phyloP scores from a whole-genome alignment of 2,329 filamentous ascomycete genomes.

The Cordyceps cicadae region DNA sequence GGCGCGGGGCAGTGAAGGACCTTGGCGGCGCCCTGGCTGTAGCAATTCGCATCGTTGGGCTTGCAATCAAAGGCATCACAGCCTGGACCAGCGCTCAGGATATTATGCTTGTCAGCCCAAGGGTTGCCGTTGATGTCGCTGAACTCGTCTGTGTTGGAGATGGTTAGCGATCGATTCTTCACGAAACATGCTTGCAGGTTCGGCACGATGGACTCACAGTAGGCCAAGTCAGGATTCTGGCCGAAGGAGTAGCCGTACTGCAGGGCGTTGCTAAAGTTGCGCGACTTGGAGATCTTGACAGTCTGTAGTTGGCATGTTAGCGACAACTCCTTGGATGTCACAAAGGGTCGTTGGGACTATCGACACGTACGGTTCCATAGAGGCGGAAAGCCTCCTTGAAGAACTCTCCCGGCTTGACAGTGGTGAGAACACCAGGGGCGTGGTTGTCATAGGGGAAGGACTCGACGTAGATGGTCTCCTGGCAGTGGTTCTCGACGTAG shows the following conservation, averaged over 20 bases:
- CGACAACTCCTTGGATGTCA: neutral
- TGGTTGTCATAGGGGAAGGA: conserved; percentile 27
- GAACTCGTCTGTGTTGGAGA: conserved; percentile 25
- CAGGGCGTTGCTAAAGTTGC: conserved; percentile 27
- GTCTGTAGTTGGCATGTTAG: conserved; percentile 22
- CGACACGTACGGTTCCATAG: conserved; percentile 27
- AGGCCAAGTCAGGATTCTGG: conserved; percentile 27
- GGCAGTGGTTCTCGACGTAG: conserved; percentile 29
- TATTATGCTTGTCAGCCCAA: conserved; percentile 29
- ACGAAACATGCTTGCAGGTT: neutral
- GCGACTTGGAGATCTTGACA: conserved; percentile 32
- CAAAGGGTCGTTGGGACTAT: neutral
- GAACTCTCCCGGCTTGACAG: conserved; percentile 24
- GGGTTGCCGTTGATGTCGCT: conserved; percentile 35
- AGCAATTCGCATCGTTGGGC: conserved; percentile 28
- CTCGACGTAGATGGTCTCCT: conserved; percentile 27
- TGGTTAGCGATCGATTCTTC: neutral
- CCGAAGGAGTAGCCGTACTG: conserved; percentile 36
- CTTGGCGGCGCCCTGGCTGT: conserved; percentile 29
- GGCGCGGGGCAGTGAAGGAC: conserved; percentile 34
- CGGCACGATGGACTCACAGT: conserved; percentile 25
- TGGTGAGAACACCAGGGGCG: conserved; percentile 24
- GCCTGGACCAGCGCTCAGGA: conserved; percentile 27
- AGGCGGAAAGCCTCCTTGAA: conserved; percentile 28
- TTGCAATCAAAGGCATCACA: conserved; percentile 32